phyloP scores from a whole-genome alignment of 2,329 filamentous ascomycete species.

The Beauveria caledonica region DNA sequence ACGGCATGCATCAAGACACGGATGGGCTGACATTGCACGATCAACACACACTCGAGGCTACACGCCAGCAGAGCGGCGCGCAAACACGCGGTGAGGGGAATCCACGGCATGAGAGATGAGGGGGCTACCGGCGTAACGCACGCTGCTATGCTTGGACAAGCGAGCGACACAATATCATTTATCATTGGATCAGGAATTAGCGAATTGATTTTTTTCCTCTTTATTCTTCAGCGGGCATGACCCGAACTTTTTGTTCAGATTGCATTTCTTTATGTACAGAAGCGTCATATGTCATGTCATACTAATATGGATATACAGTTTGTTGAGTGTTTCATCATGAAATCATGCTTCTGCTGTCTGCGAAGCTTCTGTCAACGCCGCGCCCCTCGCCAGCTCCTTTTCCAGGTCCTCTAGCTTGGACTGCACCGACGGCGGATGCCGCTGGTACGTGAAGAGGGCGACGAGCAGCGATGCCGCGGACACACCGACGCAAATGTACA shows the following conservation, averaged over 20 bases:
- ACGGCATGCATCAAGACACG: not conserved
- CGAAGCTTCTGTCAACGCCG: not conserved
- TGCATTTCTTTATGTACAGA: not conserved
- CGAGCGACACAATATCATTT: not conserved
- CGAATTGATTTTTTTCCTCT: not conserved
- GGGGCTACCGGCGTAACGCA: not conserved
- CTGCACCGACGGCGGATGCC: slow-evolving; percentile 16
- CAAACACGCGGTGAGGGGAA: not conserved
- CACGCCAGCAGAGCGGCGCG: not conserved
- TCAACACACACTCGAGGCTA: not conserved
- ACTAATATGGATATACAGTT: not conserved
- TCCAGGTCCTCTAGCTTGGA: slow-evolving; percentile 19
- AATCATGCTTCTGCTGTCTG: not conserved
- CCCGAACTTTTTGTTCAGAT: not conserved
- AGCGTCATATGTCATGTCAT: not conserved
- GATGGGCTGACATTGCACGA: not conserved
- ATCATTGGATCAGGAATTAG: slow-evolving; percentile 5
- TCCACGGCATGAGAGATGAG: not conserved
- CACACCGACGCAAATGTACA: slow-evolving; percentile 17
- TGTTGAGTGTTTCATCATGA: not conserved
- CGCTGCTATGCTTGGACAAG: not conserved
- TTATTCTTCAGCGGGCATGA: not conserved
- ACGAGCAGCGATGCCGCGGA: slow-evolving; percentile 12
- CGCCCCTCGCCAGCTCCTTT: slow-evolving; percentile 9
- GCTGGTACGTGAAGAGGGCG: slow-evolving; percentile 16